Percentiles rank a stretch among this genome's conserved stretches.
phyloP scores from a whole-genome alignment of 768 basidiomycete species.

The Suillus ampliporus region DNA sequence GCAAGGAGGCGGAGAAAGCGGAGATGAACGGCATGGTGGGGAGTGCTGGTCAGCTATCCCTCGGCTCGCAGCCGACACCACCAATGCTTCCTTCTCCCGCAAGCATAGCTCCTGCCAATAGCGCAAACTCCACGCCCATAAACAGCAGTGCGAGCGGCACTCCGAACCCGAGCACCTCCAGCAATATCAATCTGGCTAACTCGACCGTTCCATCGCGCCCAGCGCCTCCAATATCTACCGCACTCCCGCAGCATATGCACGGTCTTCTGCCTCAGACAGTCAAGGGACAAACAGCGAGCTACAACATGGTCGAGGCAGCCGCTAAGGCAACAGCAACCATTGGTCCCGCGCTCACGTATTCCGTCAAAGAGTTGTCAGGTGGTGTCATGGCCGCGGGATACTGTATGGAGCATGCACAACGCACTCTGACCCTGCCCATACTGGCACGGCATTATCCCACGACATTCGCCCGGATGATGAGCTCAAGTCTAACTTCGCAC shows the following conservation, averaged over 20 bases:
- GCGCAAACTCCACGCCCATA: slow-evolving; percentile 80
- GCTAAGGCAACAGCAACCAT: slow-evolving; percentile 36
- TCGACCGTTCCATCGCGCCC: slow-evolving; percentile 31
- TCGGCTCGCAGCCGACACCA: slow-evolving; percentile 51
- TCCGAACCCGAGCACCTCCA: slow-evolving; percentile 46
- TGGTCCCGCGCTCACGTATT: slow-evolving; percentile 30
- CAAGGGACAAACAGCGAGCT: slow-evolving; percentile 35
- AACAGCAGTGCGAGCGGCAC: slow-evolving; percentile 59
- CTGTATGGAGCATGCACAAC: slow-evolving; percentile 54
- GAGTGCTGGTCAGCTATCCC: slow-evolving; percentile 31
- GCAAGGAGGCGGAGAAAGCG: slow-evolving; percentile 42
- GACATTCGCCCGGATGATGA: slow-evolving; percentile 76
- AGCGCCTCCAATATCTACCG: slow-evolving; percentile 37
- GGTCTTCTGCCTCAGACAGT: slow-evolving; percentile 33
- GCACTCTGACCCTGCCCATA: slow-evolving; percentile 65
- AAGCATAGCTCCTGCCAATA: slow-evolving; percentile 67
- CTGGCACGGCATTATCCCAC: slow-evolving; percentile 75
- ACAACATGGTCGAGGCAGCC: slow-evolving; percentile 36
- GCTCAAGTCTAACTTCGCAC: slow-evolving; percentile 60
- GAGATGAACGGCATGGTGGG: slow-evolving; percentile 37
- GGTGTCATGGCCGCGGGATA: slow-evolving; percentile 50
- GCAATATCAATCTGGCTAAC: slow-evolving; percentile 27
- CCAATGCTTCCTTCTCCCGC: slow-evolving; percentile 84
- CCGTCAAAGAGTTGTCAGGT: slow-evolving; percentile 35
- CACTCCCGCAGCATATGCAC: slow-evolving; percentile 46